Evolutionary conservation across 2,329 filamentous ascomycete genomes (phyloP).

Genomic region (Exophiala calicioides): DNA sequence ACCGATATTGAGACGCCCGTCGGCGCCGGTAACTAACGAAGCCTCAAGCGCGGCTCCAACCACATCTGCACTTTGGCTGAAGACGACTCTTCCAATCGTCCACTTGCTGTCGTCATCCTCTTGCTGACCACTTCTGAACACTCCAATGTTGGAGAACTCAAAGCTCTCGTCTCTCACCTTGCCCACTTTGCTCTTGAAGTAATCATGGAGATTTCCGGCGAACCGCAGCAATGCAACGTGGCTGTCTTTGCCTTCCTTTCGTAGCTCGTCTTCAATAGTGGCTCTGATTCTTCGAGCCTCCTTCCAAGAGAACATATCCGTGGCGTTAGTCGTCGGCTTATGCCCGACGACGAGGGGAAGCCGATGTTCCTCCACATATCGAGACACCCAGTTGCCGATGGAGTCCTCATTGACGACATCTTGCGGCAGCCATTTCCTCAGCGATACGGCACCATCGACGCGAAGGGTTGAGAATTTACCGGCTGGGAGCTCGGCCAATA

Average conservation of each 20-base stretch:
- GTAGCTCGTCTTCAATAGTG: conserved; percentile 35
- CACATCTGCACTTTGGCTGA: conserved; percentile 48
- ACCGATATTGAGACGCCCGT: conserved; percentile 41
- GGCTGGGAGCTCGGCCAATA: conserved; percentile 40
- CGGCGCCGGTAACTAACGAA: conserved; percentile 46
- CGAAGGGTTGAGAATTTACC: conserved; percentile 35
- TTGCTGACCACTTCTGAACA: conserved; percentile 28
- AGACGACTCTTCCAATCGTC: conserved; percentile 44
- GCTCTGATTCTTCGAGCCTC: conserved; percentile 36
- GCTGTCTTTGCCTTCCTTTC: conserved; percentile 37
- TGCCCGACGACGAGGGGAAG: conserved; percentile 26
- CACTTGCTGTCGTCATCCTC: conserved; percentile 8
- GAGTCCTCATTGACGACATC: conserved; percentile 38
- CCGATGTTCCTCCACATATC: conserved; percentile 39
- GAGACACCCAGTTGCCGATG: conserved; percentile 42
- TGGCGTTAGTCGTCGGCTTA: conserved; percentile 13
- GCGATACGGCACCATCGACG: conserved; percentile 41
- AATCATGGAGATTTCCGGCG: conserved; percentile 43
- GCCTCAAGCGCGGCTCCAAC: conserved; percentile 42
- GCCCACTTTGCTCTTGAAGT: conserved; percentile 42
- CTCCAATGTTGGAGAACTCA: conserved; percentile 52
- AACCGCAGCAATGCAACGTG: conserved; percentile 42
- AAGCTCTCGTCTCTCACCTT: conserved; percentile 41
- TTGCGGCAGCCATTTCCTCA: conserved; percentile 40
- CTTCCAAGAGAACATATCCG: conserved; percentile 33